A percentile compares a stretch with the other conserved stretches of the same genome.
phyloP scores from a whole-genome alignment of 257 asterid genomes.

The Fraxinus pennsylvanica region DNA sequence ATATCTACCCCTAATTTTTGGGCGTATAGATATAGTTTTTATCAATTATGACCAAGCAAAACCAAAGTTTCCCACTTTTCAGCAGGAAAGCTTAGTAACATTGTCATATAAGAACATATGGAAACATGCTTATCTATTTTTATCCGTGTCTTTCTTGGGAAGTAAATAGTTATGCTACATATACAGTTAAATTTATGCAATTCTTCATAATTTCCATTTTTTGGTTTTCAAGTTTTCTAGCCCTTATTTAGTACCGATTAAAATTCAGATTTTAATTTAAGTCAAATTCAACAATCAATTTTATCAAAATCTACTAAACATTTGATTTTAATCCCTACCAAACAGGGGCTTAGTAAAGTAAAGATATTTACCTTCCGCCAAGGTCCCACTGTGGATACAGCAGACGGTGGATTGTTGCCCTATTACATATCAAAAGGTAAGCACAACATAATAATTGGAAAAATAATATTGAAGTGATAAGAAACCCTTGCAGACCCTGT shows the following conservation, averaged over 20 bases:
- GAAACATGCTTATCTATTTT: background rate
- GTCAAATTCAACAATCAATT: too few species aligned
- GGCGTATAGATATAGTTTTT: background rate
- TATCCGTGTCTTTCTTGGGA: background rate
- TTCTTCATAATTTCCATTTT: background rate
- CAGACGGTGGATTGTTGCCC: slow-evolving; percentile 70
- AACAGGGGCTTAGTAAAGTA: background rate
- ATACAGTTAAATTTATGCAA: background rate
- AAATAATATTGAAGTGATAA: background rate
- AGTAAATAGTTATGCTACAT: background rate
- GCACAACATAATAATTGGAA: slow-evolving; percentile 11
- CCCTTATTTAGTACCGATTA: too few species aligned
- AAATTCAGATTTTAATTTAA: too few species aligned
- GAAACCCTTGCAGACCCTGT: background rate
- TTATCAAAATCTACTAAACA: too few species aligned
- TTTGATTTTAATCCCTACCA: too few species aligned
- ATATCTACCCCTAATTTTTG: background rate
- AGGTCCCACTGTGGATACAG: slow-evolving; percentile 83
- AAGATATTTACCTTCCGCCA: slow-evolving; percentile 83
- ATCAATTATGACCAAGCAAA: background rate
- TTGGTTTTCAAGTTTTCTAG: background rate
- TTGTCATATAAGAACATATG: background rate
- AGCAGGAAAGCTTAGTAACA: background rate
- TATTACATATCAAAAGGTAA: slow-evolving; percentile 29
- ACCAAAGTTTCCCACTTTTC: too few species aligned